A percentile compares a stretch with the other conserved stretches of the same genome.
Evolutionary conservation across 1,284 basidiomycete genomes (phyloP).

Genomic region (Puccinia hordei): DNA sequence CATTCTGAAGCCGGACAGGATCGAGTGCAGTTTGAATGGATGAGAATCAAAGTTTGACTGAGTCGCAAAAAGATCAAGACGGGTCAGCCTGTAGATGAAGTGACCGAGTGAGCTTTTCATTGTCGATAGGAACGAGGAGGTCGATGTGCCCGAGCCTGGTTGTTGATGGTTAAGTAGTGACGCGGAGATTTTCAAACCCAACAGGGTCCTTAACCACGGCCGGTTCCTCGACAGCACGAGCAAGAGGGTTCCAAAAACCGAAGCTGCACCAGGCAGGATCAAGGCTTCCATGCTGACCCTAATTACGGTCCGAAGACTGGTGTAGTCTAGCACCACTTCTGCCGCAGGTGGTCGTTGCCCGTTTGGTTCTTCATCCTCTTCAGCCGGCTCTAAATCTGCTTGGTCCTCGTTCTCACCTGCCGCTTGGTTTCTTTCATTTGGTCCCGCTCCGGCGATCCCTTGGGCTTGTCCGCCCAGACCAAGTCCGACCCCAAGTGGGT

Average conservation of each 20-base stretch:
- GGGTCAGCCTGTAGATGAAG: neutral
- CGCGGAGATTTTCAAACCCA: conserved; percentile 27
- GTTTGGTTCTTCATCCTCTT: conserved; percentile 5
- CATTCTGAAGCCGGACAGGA: conserved; percentile 4
- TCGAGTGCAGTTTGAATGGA: neutral
- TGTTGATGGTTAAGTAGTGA: neutral
- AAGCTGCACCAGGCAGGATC: conserved; percentile 38
- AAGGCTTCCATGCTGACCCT: conserved; percentile 47
- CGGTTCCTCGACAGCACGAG: conserved; percentile 26
- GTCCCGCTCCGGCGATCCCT: neutral
- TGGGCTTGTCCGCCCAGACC: conserved; percentile 8
- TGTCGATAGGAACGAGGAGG: conserved; percentile 1
- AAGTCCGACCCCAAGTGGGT: neutral
- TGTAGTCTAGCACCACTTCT: conserved; percentile 36
- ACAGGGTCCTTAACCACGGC: conserved; percentile 28
- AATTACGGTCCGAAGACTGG: conserved; percentile 30
- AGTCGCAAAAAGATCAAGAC: neutral
- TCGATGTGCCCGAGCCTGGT: neutral
- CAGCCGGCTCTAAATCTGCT: neutral
- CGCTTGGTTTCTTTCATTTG: neutral
- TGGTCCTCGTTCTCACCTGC: conserved; percentile 18
- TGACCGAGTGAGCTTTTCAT: conserved; percentile 2
- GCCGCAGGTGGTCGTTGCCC: neutral
- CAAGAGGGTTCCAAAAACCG: conserved; percentile 27
- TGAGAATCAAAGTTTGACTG: neutral